Evolutionary conservation across 768 basidiomycete species (phyloP).

Genomic region (Neoboletus magnificus): DNA sequence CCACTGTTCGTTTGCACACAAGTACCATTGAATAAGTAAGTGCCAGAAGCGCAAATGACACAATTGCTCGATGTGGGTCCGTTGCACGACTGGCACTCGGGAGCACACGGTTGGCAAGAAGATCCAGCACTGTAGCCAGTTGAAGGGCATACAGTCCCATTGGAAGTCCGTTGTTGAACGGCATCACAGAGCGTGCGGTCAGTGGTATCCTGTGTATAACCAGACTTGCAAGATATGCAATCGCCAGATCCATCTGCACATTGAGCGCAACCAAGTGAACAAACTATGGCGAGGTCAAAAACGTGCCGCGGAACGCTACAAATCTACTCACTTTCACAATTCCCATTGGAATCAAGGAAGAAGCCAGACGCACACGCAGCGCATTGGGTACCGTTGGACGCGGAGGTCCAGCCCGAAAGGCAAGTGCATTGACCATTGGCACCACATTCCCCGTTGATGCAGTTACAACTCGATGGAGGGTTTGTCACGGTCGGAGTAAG

Average conservation of each 20-base stretch:
- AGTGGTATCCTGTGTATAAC: conserved; percentile 64
- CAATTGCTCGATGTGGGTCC: conserved; percentile 70
- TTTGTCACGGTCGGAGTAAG: conserved; percentile 48
- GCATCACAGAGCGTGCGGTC: conserved; percentile 66
- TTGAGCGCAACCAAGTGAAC: conserved; percentile 65
- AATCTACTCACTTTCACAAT: conserved; percentile 58
- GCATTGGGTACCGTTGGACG: conserved; percentile 71
- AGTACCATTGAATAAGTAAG: conserved; percentile 59
- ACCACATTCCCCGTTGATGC: conserved; percentile 75
- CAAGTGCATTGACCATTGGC: conserved; percentile 70
- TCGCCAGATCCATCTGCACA: conserved; percentile 68
- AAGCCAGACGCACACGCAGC: conserved; percentile 73
- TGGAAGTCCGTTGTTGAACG: conserved; percentile 45
- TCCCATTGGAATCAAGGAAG: conserved; percentile 65
- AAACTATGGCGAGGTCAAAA: conserved; percentile 43
- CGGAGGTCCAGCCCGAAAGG: conserved; percentile 71
- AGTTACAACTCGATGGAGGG: conserved; percentile 69
- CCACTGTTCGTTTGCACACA: conserved; percentile 65
- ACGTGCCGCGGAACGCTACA: background rate
- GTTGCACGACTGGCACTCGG: conserved; percentile 67
- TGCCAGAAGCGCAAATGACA: conserved; percentile 59
- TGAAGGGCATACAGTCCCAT: conserved; percentile 58
- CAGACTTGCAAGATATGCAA: conserved; percentile 69
- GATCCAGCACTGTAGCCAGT: conserved; percentile 60
- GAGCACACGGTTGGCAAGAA: conserved; percentile 56